phyloP scores from a whole-genome alignment of 371 early-diverging fungal genomes.

The Mucor circinelloides region DNA sequence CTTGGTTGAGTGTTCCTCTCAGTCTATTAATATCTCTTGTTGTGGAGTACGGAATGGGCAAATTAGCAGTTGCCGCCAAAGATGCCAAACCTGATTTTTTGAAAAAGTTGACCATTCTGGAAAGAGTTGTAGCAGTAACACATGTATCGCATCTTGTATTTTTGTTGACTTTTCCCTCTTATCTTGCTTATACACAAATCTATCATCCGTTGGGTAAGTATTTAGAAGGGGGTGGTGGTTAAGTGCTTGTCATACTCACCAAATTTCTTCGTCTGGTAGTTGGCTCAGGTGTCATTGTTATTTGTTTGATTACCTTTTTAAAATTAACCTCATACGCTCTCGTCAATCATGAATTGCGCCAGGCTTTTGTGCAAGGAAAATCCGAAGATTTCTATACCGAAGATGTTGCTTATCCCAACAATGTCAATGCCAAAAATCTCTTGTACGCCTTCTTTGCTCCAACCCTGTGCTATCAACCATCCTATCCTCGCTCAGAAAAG shows the following conservation, averaged over 20 bases:
- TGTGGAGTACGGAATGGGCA: constrained; percentile 57
- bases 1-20: constrained; percentile 54
- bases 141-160: constrained; percentile 63
- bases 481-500: constrained; percentile 74
- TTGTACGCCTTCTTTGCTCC: constrained; percentile 83
- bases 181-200: constrained; percentile 70
- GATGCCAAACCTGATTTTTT: constrained; percentile 41
- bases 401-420: constrained; percentile 72
- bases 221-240: no score
- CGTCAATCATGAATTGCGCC: constrained; percentile 70
- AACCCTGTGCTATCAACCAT: constrained; percentile 88
- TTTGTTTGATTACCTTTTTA: constrained; percentile 68
- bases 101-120: constrained; percentile 34
- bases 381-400: constrained; percentile 48
- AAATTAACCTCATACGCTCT: constrained; percentile 83
- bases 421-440: constrained; percentile 70
- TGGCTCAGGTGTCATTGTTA: constrained; percentile 62
- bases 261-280: constrained; percentile 30
- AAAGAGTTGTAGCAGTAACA: constrained; percentile 36
- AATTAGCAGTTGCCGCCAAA: constrained; percentile 33
- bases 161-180: constrained; percentile 64
- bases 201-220: constrained; percentile 69
- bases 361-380: constrained; percentile 39
- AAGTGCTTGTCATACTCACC: neutral
- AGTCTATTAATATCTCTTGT: constrained; percentile 55